Percentiles rank a stretch among this genome's conserved stretches.
phyloP scores from a whole-genome alignment of 2,329 filamentous ascomycete species.

The Diaporthe citrichinensis region DNA sequence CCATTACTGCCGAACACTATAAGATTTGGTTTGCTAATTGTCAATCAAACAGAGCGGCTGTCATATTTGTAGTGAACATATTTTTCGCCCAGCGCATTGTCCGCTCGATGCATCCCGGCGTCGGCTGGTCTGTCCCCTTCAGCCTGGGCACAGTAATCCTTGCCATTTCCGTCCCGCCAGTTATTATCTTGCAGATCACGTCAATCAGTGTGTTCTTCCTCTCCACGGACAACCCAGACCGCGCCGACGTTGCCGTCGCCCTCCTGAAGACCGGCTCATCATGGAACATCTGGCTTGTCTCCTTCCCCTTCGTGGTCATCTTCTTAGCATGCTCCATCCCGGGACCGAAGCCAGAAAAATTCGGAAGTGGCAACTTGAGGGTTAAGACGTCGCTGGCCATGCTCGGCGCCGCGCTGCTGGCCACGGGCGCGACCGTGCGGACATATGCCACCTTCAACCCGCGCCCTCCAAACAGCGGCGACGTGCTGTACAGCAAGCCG shows the following conservation, averaged over 20 bases:
- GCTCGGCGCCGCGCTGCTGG: conserved; percentile 41
- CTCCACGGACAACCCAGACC: conserved; percentile 42
- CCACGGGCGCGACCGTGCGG: conserved; percentile 44
- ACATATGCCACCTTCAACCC: conserved; percentile 47
- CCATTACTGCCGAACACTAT: neutral
- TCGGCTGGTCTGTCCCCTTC: conserved; percentile 53
- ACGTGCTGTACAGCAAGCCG: conserved; percentile 50
- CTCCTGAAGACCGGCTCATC: conserved; percentile 44
- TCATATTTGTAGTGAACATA: conserved; percentile 55
- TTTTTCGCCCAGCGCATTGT: conserved; percentile 57
- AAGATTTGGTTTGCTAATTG: neutral
- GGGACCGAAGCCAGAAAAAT: conserved; percentile 49
- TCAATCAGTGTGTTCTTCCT: conserved; percentile 48
- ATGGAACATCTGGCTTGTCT: conserved; percentile 45
- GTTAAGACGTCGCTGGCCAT: conserved; percentile 50
- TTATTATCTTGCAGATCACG: conserved; percentile 52
- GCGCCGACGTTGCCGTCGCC: conserved; percentile 36
- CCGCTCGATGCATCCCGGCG: conserved; percentile 53
- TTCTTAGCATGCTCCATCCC: conserved; percentile 47
- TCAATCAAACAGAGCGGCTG: conserved; percentile 47
- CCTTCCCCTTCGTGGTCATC: conserved; percentile 45
- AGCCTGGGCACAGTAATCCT: conserved; percentile 45
- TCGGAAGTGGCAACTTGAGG: conserved; percentile 50
- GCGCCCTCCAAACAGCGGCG: conserved; percentile 43
- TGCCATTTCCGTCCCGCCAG: conserved; percentile 47